Base-by-base conservation (phyloP, 768 basidiomycete species). In the Xanthoconium purpureum region DNA sequence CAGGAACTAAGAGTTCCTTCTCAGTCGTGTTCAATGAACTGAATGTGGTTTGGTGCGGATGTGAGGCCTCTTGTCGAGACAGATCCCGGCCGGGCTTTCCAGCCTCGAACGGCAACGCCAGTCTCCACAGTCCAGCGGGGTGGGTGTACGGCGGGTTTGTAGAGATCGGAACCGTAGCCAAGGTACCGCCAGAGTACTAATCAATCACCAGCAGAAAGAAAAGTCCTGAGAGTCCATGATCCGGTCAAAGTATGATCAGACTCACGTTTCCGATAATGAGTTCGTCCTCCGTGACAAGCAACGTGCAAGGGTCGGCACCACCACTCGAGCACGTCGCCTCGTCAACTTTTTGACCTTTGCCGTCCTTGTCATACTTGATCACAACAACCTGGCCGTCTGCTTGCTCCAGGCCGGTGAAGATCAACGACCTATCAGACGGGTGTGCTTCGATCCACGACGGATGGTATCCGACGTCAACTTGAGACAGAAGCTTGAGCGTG, bases 361-460 rank as follows among this genome's bases (percentile, higher is more conserved):
- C 84, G 15, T 77, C 71, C n/a, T 69, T 58, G 56, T 82, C 82
- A 55, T 83, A 81, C 59, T 79, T 82, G 54, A 94, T 63, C 14
- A 80, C 84, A 8, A 84, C 65, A 28, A 86, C 76, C 67, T 77
- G 76, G 14, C 92, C 91, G n/a, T 88, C 80, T 0, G 76, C 60
- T 56, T 86, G 81, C 62, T 91, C 87, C 18, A 91, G 75, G 0
- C 79, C 84, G 12, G 89, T 74, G 63, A 85, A 86, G 33, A 90
- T 74, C 29, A 91, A 62, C 4, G 82, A 80, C 43, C 72, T 75
- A 57, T 87, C 80, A 0, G 66, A 69, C 0, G 85, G 84, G 64
- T 87, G 80, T 8, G 75, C 72, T 12, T 84, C 80, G 58, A 94
- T 77, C 91, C 91, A 94, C 6, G 89, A 90, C 1, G 91, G 88